Evolutionary conservation across 2,329 filamentous ascomycete genomes (phyloP), one percentile per base, ranked within the genome.

Genomic region (Beauveria pseudobassiana): DNA sequence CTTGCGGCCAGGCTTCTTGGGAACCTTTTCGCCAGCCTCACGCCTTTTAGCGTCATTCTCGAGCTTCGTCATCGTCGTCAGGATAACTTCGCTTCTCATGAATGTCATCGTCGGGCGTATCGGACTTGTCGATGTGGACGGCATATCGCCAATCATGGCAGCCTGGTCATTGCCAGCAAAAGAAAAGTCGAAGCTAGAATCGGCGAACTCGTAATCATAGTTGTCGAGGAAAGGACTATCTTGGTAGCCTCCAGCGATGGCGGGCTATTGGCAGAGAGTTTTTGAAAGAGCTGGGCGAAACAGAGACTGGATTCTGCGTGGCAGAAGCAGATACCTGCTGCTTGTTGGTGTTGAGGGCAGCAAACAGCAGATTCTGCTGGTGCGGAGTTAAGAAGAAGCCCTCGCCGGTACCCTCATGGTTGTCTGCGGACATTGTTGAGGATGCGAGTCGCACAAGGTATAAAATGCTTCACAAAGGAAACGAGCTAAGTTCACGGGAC

Each of bases 1-100:
- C 80, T 99, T 99, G 65, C 95, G 86, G 56, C 95, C 95, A 5
- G 95, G 93, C 78, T 98, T 99, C 85, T 98, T 98, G 26, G 91
- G 86, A 49, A 87, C 82, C 76, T 95, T 96, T 50, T 93, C 91
- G 61, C 91, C 87, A 63, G 88, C 86, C 75, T 96, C 92, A 63
- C 90, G 85, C 66, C 91, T 85, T 79, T 93, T 95, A 63, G 80
- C 75, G 18, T 77, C 76, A 49, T 77, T 77, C 60, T 78, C 75
- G 20, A 18, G 7, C 69, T 43, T 69, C 71, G 30, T 76, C 88
- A 1, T 86, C 86, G 14, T 89, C 85, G 54, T 88, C 87, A 0
- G 87, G 86, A 69, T 87, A 88, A 71, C 88, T 87, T 64, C 89
- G 81, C 78, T 93, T 93, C 63, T 89, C 87, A 8, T 80, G 80